Percentiles rank a stretch among this genome's conserved stretches.
Evolutionary conservation across 139 green algal genomes (phyloP).

Genomic region (Yamagishiella unicocca): DNA sequence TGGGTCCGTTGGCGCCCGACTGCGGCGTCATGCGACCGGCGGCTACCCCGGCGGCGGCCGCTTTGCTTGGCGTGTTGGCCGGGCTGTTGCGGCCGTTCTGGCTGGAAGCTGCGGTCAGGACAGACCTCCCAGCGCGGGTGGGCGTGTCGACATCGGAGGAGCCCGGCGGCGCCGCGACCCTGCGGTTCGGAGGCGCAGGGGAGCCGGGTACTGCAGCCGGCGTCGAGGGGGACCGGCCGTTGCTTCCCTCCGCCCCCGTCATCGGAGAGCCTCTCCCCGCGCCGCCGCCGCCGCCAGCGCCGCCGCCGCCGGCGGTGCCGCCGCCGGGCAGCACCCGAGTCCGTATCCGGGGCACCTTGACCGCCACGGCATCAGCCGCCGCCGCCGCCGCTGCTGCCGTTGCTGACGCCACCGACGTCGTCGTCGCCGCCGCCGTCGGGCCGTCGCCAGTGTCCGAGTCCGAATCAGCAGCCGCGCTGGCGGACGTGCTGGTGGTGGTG

Average conservation of each 20-base stretch:
- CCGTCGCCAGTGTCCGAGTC: background rate
- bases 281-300: background rate
- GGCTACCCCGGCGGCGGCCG: background rate
- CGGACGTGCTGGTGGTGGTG: background rate
- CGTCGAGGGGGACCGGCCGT: background rate
- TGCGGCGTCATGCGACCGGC: background rate
- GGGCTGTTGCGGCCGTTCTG: constrained; percentile 17
- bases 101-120: background rate
- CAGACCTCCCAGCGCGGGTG: background rate
- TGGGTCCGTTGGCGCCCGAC: background rate
- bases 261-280: background rate
- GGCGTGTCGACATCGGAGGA: background rate
- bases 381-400: background rate
- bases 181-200: background rate
- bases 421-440: background rate
- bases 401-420: background rate
- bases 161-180: background rate
- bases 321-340: background rate
- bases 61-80: background rate
- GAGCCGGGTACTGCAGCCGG: background rate
- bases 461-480: background rate
- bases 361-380: background rate
- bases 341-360: background rate
- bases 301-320: background rate
- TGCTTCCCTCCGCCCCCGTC: background rate